phyloP scores from a whole-genome alignment of 345 rosid genomes.

The Geranium rotundifolium region DNA sequence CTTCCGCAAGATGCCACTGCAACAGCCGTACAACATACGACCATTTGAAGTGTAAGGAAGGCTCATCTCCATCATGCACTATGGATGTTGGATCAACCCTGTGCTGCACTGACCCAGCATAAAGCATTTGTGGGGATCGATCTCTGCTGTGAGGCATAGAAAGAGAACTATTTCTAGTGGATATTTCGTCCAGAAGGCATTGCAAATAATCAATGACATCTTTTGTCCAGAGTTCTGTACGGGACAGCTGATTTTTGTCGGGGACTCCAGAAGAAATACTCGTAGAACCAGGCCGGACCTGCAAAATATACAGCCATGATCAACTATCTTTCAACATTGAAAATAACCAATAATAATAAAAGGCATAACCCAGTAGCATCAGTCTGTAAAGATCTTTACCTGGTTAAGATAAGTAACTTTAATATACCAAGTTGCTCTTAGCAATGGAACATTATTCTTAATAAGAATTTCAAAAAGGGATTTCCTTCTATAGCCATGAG shows the following conservation, averaged over 20 bases:
- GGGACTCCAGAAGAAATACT: conserved; percentile 53
- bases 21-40: conserved; percentile 86
- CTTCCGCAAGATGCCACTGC: conserved; percentile 92
- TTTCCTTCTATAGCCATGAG: conserved; percentile 66
- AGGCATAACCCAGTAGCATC: background rate
- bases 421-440: conserved; percentile 94
- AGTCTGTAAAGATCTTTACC: conserved; percentile 28
- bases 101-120: conserved; percentile 47
- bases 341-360: background rate
- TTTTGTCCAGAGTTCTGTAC: conserved; percentile 92
- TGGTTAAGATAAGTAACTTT: conserved; percentile 96
- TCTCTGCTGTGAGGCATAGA: conserved; percentile 54
- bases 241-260: conserved; percentile 50
- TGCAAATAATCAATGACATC: conserved; percentile 91
- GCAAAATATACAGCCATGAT: conserved; percentile 26
- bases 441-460: conserved; percentile 86
- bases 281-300: conserved; percentile 67
- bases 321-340: conserved; percentile 11
- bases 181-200: conserved; percentile 65
- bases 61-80: conserved; percentile 61
- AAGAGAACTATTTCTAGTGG: conserved; percentile 46
- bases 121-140: conserved; percentile 53
- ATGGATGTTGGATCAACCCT: conserved; percentile 47
- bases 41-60: conserved; percentile 84
- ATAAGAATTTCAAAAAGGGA: conserved; percentile 81